These are phyloP conservation scores for Kingdonia uniflora DNA, from an alignment of 164 flowering plant genomes.

Conservation along the genomic window DNA sequence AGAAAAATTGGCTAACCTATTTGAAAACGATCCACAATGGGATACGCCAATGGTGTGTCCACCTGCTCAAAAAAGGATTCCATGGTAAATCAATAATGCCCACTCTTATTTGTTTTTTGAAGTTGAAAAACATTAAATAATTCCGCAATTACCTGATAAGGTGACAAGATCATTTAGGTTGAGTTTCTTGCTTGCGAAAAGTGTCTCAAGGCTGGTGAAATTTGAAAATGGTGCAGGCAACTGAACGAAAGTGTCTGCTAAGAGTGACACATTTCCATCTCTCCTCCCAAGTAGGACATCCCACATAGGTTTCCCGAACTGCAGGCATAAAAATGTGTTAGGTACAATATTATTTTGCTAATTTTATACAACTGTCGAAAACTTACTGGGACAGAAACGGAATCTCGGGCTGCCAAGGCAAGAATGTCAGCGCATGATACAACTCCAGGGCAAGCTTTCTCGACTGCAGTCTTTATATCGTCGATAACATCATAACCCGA, in stretches of 20 bases:
- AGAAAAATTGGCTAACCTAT: slow-evolving; percentile 57
- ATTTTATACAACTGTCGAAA: no score
- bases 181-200: neutral
- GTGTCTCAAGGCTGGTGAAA: slow-evolving; percentile 3
- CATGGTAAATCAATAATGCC: neutral
- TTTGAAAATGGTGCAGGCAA: neutral
- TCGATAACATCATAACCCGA: slow-evolving; percentile 1
- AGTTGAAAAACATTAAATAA: no score
- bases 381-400: neutral
- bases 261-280: neutral
- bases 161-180: neutral
- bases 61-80: slow-evolving; percentile 18
- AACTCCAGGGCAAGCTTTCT: slow-evolving; percentile 1
- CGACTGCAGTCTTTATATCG: neutral
- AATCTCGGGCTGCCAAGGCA: slow-evolving; percentile 4
- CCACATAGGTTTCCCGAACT: neutral
- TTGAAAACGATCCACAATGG: slow-evolving; percentile 35
- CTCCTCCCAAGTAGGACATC: slow-evolving; percentile 1
- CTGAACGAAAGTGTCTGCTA: neutral
- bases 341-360: no score
- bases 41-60: slow-evolving; percentile 52
- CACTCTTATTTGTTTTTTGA: no score
- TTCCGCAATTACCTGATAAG: neutral
- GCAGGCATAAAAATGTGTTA: neutral
- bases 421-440: slow-evolving; percentile 5